phyloP scores from a whole-genome alignment of 257 asterid genomes.

The Plectranthus barbatus region DNA sequence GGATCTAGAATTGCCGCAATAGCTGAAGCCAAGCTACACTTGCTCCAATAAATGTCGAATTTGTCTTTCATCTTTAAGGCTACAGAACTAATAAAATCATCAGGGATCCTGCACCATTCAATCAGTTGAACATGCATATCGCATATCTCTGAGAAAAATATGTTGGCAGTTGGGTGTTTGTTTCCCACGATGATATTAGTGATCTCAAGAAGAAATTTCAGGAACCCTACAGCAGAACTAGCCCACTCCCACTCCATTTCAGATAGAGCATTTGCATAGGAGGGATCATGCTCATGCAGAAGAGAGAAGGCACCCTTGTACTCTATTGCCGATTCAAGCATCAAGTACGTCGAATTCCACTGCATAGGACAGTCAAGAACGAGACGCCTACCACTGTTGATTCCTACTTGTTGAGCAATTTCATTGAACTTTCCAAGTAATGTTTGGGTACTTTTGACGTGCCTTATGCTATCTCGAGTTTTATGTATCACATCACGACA shows the following conservation, averaged over 20 bases:
- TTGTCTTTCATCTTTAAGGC: slow-evolving; percentile 74
- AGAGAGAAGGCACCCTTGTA: slow-evolving; percentile 55
- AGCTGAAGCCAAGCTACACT: slow-evolving; percentile 66
- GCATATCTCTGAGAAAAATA: slow-evolving; percentile 71
- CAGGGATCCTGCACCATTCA: slow-evolving; percentile 81
- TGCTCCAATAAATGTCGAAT: slow-evolving; percentile 78
- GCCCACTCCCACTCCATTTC: slow-evolving; percentile 81
- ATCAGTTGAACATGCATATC: slow-evolving; percentile 72
- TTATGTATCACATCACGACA: slow-evolving; percentile 50
- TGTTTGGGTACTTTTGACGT: slow-evolving; percentile 60
- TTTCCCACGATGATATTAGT: slow-evolving; percentile 43
- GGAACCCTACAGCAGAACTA: slow-evolving; percentile 37
- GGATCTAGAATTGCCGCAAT: slow-evolving; percentile 86
- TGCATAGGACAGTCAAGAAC: slow-evolving; percentile 60
- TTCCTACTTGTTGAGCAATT: slow-evolving; percentile 59
- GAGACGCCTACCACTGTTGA: slow-evolving; percentile 41
- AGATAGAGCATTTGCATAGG: slow-evolving; percentile 50
- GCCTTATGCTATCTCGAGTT: slow-evolving; percentile 63
- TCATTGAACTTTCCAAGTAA: slow-evolving; percentile 56
- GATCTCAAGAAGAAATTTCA: slow-evolving; percentile 64
- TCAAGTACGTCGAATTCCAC: slow-evolving; percentile 72
- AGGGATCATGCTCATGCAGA: slow-evolving; percentile 56
- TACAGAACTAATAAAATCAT: slow-evolving; percentile 55
- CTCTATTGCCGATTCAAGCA: slow-evolving; percentile 76
- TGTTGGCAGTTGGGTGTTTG: slow-evolving; percentile 62